Base-by-base conservation (phyloP, 306 rosid genomes). In the Potentilla sterilis region DNA sequence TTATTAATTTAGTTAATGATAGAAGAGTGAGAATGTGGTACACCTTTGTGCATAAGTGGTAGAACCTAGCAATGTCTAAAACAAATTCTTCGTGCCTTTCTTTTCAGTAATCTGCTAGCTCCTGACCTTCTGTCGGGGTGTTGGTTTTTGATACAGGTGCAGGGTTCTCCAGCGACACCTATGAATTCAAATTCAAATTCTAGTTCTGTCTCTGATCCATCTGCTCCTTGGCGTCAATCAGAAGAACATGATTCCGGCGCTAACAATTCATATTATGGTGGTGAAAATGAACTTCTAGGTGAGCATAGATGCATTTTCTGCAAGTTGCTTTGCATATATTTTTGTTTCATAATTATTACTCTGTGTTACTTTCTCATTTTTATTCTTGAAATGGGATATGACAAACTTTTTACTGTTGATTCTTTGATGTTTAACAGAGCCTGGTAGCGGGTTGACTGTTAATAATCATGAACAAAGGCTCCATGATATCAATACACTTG, bases 401-500 rank as follows among this genome's bases (percentile, higher is more conserved):
- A 72, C 63, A 43, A 19, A 40, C 22, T 69, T 24, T 82, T 84
- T 75, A 81, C 67, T 19, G 64, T 66, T 82, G 34, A 57, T 6
- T 58, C 51, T 78, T 80, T 86, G 81, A 76, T 70, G 75, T 48
- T 81, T 72, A 74, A 75, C 92, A 91, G 98, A 55, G 49, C 78
- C 78, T 52, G 78, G 77, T 78, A 82, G 79, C 65, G 76, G 65
- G 78, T 40, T 72, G 79, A 83, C 84, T 8, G 86, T 78, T 82
- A 76, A 65, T 76, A 86, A 70, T 83, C 87, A 87, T 69, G 92
- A 94, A 73, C 75, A 79, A 82, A 84, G 81, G 81, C 96, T 94
- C 70, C 94, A 86, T 66, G 99, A 96, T 84, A 88, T 96, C 78
- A 96, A 96, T 81, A 92, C 99, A 62, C 99, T 96, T 57, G 99